Evolutionary conservation across 179 eudicot species (phyloP), one percentile per base, ranked within the genome.

Genomic region (Dionaea muscipula): DNA sequence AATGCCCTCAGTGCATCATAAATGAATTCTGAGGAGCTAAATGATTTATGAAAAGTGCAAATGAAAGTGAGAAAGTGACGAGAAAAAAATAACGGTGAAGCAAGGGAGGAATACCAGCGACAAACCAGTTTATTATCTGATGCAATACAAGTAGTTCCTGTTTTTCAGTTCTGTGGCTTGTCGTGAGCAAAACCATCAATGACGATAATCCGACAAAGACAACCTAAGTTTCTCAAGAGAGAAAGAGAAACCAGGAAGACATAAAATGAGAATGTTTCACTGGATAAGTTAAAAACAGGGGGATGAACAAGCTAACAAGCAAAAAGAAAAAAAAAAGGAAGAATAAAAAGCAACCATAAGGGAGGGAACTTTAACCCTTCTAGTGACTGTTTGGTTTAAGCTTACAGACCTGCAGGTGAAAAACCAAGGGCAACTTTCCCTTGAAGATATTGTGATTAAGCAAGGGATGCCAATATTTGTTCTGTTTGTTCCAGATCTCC

Each of bases 81-180:
- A 13, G 15, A 38, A 13, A 38, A 38, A 8, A 18, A 17, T 2
- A 17, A 17, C 7, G 7, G 18, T 15, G 19, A 18, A 1, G 7
- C 2, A 43, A 18, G 47, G 20, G 21, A 38, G 47, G 44, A 9
- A 39, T 68, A 91, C 98, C 96, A 68, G 98, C 81, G 62, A 84
- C 67, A 58, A 62, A 75, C 95, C 98, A 87, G 69, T 91, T 91
- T 62, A 78, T 72, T 55, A 84, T 41, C 69, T 91, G 98, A 69
- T 91, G 96, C 21, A 75, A 56, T 41, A 62, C 73, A 65, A 60
- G 86, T 56, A 87, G 70, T 64, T 84, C 84, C 70, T 82, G 98
- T 60, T 84, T 91, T 67, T 82, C 73, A 23, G 80, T 77, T 81
- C 98, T 74, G 63, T 77, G 98, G 55, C 78, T 75, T 28, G 98